Base-by-base conservation (phyloP, 2,329 filamentous ascomycete genomes). In the Neofusicoccum ribis region DNA sequence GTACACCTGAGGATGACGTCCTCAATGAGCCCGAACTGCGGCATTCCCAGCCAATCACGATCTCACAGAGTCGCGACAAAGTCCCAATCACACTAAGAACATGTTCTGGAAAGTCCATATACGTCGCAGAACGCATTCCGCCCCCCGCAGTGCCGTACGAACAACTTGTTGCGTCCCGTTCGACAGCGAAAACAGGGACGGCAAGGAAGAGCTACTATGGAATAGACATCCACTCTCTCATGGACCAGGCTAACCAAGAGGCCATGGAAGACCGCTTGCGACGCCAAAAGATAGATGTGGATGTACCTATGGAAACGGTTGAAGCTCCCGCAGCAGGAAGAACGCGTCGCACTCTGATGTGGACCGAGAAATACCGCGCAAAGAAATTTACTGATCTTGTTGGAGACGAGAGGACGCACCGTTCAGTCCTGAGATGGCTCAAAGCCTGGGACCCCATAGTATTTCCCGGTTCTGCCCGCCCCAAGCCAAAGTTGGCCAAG, bases 311-410 rank as follows among this genome's bases (percentile, higher is more conserved):
- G 70, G 73, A 39, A 54, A 79, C 81, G 0, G 70, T 81, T 5
- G 83, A 85, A 68, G 31, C 50, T 7, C 41, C 52, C 14, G n/a
- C 5, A 17, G 56, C 5, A 5, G 23, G 56, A 6, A 59, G 6
- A 20, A 80, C 77, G 15, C 72, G 67, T 20, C 76, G 72, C 68
- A 85, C 87, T 0, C 77, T 92, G 37, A 82, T 99, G 74, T 99
- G 95, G 95, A 97, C 94, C 0, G 95, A 99, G 75, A 99, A 99
- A 76, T 99, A 99, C 74, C 89, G 95, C 41, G 95, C 95, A 34
- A 88, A 88, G 67, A 94, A 89, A 71, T 99, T 98, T 72, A 91
- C 93, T 70, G 95, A 99, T 70, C 83, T 99, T 0, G 92, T 96
- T 54, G 96, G 96, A 34, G 95, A 99, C 71, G 95, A 99, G 74